Conservation (phyloP, 75 land plant genomes). For the Cupressus sempervirens region DNA sequence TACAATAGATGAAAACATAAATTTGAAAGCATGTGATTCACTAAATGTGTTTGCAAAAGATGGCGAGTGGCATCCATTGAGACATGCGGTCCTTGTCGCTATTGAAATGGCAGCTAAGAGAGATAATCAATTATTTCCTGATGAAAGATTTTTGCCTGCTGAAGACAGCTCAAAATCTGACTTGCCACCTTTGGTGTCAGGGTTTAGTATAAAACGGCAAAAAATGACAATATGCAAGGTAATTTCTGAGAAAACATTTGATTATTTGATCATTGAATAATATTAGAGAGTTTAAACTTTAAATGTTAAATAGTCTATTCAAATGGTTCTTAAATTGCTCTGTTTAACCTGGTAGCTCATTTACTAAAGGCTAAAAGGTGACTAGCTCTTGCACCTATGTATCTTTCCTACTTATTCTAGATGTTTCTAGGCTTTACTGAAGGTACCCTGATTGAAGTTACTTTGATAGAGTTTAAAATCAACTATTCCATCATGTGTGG, state of each 20-base stretch:
- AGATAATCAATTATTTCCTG: slow-evolving; percentile 53
- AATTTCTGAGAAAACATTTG: neutral
- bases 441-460: neutral
- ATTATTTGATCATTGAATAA: neutral
- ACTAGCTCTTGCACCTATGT: neutral
- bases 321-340: neutral
- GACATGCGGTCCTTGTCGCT: slow-evolving; percentile 92
- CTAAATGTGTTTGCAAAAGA: neutral
- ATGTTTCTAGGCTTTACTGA: neutral
- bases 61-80: slow-evolving; percentile 67
- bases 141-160: neutral
- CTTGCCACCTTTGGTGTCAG: neutral
- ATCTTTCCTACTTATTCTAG: neutral
- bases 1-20: neutral
- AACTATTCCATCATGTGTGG: neutral
- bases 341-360: neutral
- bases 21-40: slow-evolving; percentile 10
- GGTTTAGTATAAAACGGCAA: slow-evolving; percentile 40
- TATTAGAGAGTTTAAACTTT: too few relatives aligned
- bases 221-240: slow-evolving; percentile 36
- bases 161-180: neutral
- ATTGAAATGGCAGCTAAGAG: slow-evolving; percentile 80
- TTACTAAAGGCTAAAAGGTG: neutral
- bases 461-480: neutral
- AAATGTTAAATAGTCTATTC: neutral